Percentiles rank a stretch among this genome's conserved stretches.
Conservation (phyloP, 306 rosid genomes). For the Quercus cerris region DNA sequence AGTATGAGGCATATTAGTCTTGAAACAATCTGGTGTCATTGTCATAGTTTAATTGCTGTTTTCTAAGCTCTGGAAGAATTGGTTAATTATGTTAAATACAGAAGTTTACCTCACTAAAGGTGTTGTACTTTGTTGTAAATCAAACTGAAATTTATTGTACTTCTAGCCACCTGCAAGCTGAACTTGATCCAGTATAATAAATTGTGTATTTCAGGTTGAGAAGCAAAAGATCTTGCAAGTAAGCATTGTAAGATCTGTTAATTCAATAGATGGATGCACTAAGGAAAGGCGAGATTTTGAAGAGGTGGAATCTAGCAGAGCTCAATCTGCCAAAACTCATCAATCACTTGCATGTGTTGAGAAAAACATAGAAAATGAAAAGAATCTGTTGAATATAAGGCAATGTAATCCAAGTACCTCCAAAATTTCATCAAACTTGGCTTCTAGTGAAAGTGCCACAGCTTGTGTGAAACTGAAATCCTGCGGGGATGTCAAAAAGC, state of each 20-base stretch:
- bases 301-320: conserved; percentile 22
- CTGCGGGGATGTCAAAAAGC: conserved; percentile 40
- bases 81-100: not conserved
- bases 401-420: conserved; percentile 38
- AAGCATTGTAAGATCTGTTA: conserved; percentile 37
- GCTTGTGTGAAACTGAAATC: conserved; percentile 27
- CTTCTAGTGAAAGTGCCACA: conserved; percentile 22
- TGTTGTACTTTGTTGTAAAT: not conserved
- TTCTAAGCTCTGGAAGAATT: not conserved
- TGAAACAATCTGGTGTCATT: not conserved
- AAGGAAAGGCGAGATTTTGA: conserved; percentile 29
- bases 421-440: conserved; percentile 27
- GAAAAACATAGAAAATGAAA: conserved; percentile 32
- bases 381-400: conserved; percentile 22
- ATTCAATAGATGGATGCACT: conserved; percentile 38
- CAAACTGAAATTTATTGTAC: not conserved
- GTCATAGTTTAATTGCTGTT: not conserved
- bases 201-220: conserved; percentile 60
- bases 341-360: conserved; percentile 20
- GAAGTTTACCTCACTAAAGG: not conserved
- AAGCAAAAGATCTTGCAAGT: conserved; percentile 75
- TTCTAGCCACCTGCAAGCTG: not conserved
- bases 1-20: not conserved
- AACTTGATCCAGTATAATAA: not conserved
- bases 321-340: conserved; percentile 30